phyloP scores from a whole-genome alignment of 345 rosid species.

The Euclidium syriacum region DNA sequence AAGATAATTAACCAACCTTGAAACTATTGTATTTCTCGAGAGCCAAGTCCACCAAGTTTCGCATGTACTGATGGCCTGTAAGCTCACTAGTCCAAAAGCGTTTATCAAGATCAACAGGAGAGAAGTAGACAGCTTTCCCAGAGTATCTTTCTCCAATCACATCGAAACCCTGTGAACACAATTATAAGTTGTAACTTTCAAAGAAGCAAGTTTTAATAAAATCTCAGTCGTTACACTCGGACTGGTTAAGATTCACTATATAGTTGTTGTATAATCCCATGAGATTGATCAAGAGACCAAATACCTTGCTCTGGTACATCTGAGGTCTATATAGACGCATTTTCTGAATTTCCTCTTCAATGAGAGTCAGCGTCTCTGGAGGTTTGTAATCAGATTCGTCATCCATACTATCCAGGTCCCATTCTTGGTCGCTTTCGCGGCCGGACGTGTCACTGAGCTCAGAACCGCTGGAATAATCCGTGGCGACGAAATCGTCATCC shows the following conservation, averaged over 20 bases:
- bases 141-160: not conserved
- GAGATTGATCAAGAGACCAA: not conserved
- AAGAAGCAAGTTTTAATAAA: not conserved
- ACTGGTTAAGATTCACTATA: too few relatives aligned
- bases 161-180: constrained; percentile 1
- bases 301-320: constrained; percentile 10
- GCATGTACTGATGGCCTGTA: not conserved
- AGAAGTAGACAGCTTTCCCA: not conserved
- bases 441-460: not conserved
- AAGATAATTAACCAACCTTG: not conserved
- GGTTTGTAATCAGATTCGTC: not conserved
- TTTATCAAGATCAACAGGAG: not conserved
- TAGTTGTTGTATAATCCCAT: too few relatives aligned
- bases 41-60: constrained; percentile 6
- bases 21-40: not conserved
- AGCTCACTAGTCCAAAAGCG: not conserved
- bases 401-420: not conserved
- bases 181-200: not conserved
- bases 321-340: not conserved
- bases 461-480: not conserved
- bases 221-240: not conserved
- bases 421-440: not conserved
- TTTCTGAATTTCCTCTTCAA: not conserved
- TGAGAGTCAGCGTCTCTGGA: not conserved
- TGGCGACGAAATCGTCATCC: too few relatives aligned